Evolutionary conservation across 768 basidiomycete genomes (phyloP).

Genomic region (Boletus bicolor): DNA sequence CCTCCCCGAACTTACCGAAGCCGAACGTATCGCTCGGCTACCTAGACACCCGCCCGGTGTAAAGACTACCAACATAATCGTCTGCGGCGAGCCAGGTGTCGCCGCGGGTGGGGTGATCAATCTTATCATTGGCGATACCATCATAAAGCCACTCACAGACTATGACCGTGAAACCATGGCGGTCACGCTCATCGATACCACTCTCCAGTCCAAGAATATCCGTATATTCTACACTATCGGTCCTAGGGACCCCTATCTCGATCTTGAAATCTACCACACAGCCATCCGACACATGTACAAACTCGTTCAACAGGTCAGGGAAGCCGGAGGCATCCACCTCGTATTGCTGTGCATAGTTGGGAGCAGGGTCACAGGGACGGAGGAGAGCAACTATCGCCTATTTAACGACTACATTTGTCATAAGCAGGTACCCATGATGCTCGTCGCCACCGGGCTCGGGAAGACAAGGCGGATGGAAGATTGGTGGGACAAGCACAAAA

Average conservation of each 20-base stretch:
- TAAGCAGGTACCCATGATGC: constrained; percentile 33
- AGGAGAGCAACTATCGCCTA: constrained; percentile 36
- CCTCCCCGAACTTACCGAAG: constrained; percentile 11
- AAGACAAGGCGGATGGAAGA: constrained; percentile 29
- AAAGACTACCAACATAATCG: constrained; percentile 35
- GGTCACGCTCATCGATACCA: constrained; percentile 22
- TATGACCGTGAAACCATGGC: constrained; percentile 34
- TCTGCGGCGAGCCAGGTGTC: constrained; percentile 43
- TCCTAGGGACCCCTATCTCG: constrained; percentile 29
- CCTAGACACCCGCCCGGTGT: constrained; percentile 17
- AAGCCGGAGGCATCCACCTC: constrained; percentile 36
- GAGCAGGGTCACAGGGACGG: constrained; percentile 32
- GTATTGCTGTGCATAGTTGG: constrained; percentile 40
- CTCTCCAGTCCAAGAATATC: constrained; percentile 19
- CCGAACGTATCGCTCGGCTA: constrained; percentile 16
- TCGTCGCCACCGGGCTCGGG: constrained; percentile 41
- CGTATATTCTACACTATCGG: constrained; percentile 31
- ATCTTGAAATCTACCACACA: constrained; percentile 15
- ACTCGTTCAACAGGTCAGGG: constrained; percentile 26
- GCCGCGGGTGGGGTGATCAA: constrained; percentile 28
- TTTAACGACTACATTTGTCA: constrained; percentile 39
- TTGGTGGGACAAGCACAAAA: constrained; percentile 32
- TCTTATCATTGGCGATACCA: constrained; percentile 15
- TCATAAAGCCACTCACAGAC: constrained; percentile 23
- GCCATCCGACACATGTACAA: constrained; percentile 24